Evolutionary conservation across 192 early-diverging fungal genomes (phyloP).

Genomic region (Coemansia interrupta): DNA sequence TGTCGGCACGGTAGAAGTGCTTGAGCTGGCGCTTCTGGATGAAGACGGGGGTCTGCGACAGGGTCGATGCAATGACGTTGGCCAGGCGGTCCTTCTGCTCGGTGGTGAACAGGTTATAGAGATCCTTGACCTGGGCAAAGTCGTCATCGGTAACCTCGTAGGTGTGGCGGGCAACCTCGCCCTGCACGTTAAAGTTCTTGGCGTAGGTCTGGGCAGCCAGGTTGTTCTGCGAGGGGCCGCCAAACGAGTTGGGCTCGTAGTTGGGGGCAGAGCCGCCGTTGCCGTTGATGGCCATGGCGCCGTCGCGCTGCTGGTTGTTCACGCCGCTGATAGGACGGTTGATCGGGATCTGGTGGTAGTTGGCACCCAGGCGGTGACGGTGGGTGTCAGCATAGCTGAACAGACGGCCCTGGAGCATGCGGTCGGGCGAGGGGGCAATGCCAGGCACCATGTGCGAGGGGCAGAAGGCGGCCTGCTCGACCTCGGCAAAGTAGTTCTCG

Average conservation of each 20-base stretch:
- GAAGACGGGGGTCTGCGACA: conserved; percentile 62
- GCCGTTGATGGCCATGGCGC: conserved; percentile 61
- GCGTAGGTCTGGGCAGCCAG: conserved; percentile 54
- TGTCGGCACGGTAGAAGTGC: conserved; percentile 70
- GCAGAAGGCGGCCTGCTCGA: conserved; percentile 78
- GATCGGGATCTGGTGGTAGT: conserved; percentile 79
- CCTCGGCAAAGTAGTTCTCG: conserved; percentile 82
- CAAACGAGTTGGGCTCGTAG: conserved; percentile 70
- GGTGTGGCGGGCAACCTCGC: conserved; percentile 61
- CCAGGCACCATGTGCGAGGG: conserved; percentile 77
- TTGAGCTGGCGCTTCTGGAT: conserved; percentile 68
- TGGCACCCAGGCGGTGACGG: conserved; percentile 75
- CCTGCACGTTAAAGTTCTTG: conserved; percentile 46
- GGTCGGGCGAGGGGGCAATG: conserved; percentile 73
- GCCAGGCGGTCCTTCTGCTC: conserved; percentile 63
- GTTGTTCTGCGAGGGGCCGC: conserved; percentile 60
- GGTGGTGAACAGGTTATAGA: conserved; percentile 63
- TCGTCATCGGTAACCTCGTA: conserved; percentile 58
- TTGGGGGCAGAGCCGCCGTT: conserved; percentile 61
- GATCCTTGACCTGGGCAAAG: conserved; percentile 63
- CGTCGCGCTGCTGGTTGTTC: conserved; percentile 78
- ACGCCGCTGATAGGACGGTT: conserved; percentile 63
- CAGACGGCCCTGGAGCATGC: conserved; percentile 80
- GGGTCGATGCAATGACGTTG: conserved; percentile 58
- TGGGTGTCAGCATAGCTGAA: conserved; percentile 87